Base-by-base conservation (phyloP, 768 basidiomycete species). In the Lyophyllum atratum region DNA sequence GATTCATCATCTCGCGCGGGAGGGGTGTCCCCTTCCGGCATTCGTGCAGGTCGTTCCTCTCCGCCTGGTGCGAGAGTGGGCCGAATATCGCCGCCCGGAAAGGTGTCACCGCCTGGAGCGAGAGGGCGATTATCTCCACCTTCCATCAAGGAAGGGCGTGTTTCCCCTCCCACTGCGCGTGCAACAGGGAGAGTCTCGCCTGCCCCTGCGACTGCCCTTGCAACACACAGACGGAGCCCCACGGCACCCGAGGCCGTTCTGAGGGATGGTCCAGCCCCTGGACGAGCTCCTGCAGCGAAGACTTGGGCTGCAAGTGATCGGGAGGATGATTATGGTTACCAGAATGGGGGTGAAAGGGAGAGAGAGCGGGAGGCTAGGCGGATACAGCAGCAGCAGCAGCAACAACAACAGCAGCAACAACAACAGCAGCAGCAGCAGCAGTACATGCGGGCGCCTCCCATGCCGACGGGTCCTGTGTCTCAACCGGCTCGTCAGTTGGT, bases 141-240 rank as follows among this genome's bases (percentile, higher is more conserved):
- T 4, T 45, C 47, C 1, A 49, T 40, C 7, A 64, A 60, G 24
- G 64, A 67, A 58, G 72, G 71, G 21, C 74, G 72, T 19, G 55
- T 71, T 6, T 78, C 74, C 1, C 75, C 73, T 7, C 69, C 73
- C 42, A 62, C 64, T 6, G 40, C 59, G 24, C 63, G 55, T 19
- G 6, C 44, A 24, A 52, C 56, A 2, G 59, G 66, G 15, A 60
- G 60, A 28, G 44, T 65, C 24, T 58, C 64, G 2, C 57, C 59
- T 6, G 54, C 61, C 2, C 40, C 67, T 37, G 56, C 65, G 19
- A 68, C 64, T 56, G 74, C 73, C 12, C 59, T 71, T 2, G 68
- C 70, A 22, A 83, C 81, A 52, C 88, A 86, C 61, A 77, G 84
- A 44, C 79, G 87, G 8, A 91, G 86, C 64, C 89, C 89, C 1